These are phyloP conservation scores for Begonia fuchsioides DNA, from an alignment of 306 rosid genomes.

Conservation along the genomic window DNA sequence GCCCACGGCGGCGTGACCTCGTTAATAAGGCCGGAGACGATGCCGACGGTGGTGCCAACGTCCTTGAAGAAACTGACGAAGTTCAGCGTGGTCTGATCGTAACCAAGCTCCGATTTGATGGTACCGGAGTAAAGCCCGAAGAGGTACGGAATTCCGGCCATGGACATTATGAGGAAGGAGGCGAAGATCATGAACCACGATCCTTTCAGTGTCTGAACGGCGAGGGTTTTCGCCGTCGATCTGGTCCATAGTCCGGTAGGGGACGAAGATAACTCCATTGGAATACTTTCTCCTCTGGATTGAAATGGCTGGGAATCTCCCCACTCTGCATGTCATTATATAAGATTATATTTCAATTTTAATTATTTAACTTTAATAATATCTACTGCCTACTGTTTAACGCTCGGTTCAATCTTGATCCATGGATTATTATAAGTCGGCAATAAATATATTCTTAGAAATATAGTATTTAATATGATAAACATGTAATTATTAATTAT, in stretches of 20 bases:
- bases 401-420: too few relatives aligned
- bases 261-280: neutral
- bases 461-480: too few relatives aligned
- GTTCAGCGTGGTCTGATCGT: slow-evolving; percentile 34
- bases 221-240: slow-evolving; percentile 9
- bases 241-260: neutral
- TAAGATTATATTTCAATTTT: too few relatives aligned
- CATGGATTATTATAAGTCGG: too few relatives aligned
- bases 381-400: too few relatives aligned
- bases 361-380: too few relatives aligned
- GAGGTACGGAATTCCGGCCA: slow-evolving; percentile 26
- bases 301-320: neutral
- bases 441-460: too few relatives aligned
- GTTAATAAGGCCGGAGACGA: slow-evolving; percentile 20
- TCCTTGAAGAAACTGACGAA: slow-evolving; percentile 29
- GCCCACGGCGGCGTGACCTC: slow-evolving; percentile 28
- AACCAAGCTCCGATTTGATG: slow-evolving; percentile 20
- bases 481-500: too few relatives aligned
- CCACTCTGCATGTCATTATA: neutral
- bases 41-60: slow-evolving; percentile 19
- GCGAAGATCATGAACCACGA: slow-evolving; percentile 29
- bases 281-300: neutral
- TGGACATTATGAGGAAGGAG: slow-evolving; percentile 26
- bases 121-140: slow-evolving; percentile 32
- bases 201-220: slow-evolving; percentile 13